Base-by-base conservation (phyloP, 345 rosid species). In the Citrus maxima region DNA sequence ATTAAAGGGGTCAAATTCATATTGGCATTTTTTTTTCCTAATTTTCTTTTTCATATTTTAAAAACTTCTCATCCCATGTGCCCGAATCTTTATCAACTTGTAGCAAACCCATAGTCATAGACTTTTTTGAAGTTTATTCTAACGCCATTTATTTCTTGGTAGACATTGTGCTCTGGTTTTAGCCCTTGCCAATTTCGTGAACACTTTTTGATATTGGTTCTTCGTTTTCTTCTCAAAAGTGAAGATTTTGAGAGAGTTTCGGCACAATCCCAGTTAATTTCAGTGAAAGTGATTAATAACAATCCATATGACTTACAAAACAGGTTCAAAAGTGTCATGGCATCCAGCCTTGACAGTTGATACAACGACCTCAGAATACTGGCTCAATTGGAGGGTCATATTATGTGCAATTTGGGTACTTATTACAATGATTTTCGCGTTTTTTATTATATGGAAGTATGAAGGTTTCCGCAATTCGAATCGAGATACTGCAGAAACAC, bases 371-470 rank as follows among this genome's bases (percentile, higher is more conserved):
- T 55, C 89, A 67, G 83, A 80, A 28, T 97, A 94, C 89, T 97
- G 99, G 99, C 63, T 90, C 74, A 97, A 89, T 79, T 97, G 99
- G 99, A 90, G 98, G 85, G 91, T 94, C n/a, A 78, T 88, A 37
- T 76, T 93, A 72, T 97, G 98, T 83, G 89, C 79, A 34, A 77
- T 87, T 65, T 90, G 93, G 93, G 79, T 92, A 25, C 68, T 91
- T 22, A 46, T 82, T 46, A 77, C 90, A 1, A 19, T 81, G n/a
- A 28, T 74, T 30, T 61, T 88, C 22, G 82, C 95, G 55, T 87
- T 84, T 2, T 7, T 84, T 78, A 88, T 93, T 37, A 88, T 94
- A 70, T 85, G 92, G 92, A 90, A 85, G 83, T 81, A 86, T 37
- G 99, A 94, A 86, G 85, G 85, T 18, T 82, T 81, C 64, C 30